Conservation (phyloP, 371 early-diverging fungal species). For the Blyttiomyces sp. region DNA sequence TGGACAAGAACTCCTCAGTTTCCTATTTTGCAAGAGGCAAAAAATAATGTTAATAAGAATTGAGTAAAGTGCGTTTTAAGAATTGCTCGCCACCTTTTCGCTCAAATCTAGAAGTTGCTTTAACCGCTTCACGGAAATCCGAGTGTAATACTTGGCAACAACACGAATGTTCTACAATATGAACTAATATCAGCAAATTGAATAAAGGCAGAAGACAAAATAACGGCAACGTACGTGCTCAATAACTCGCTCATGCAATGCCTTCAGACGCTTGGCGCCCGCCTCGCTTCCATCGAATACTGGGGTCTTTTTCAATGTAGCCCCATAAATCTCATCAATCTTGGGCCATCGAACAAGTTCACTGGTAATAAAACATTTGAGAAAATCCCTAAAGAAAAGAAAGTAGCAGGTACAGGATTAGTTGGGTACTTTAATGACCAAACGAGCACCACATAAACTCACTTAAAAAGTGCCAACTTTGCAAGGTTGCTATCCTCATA, state of each 20-base stretch:
- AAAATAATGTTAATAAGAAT: not conserved
- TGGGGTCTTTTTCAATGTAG: constrained; percentile 61
- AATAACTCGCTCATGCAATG: constrained; percentile 87
- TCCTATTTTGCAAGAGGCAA: constrained; percentile 45
- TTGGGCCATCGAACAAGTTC: constrained; percentile 94
- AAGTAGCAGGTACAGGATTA: not conserved
- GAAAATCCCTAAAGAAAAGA: constrained; percentile 58
- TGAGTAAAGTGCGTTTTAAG: not conserved
- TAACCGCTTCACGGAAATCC: constrained; percentile 76
- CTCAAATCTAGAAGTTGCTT: constrained; percentile 73
- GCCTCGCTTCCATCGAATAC: constrained; percentile 72
- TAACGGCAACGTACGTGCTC: constrained; percentile 74
- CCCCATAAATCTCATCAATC: constrained; percentile 82
- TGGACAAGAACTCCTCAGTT: constrained; percentile 85
- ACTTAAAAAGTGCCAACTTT: constrained; percentile 70
- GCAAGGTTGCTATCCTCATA: constrained; percentile 72
- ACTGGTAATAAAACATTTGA: constrained; percentile 81
- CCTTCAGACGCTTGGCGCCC: constrained; percentile 75
- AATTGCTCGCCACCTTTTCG: constrained; percentile 37
- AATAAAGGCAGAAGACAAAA: not conserved
- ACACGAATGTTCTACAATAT: constrained; percentile 81
- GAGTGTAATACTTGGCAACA: constrained; percentile 90
- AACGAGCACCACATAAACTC: no score
- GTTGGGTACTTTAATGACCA: not conserved
- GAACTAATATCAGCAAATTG: not conserved